phyloP scores from a whole-genome alignment of 2,329 filamentous ascomycete genomes.

The Xylariaceae sp. region DNA sequence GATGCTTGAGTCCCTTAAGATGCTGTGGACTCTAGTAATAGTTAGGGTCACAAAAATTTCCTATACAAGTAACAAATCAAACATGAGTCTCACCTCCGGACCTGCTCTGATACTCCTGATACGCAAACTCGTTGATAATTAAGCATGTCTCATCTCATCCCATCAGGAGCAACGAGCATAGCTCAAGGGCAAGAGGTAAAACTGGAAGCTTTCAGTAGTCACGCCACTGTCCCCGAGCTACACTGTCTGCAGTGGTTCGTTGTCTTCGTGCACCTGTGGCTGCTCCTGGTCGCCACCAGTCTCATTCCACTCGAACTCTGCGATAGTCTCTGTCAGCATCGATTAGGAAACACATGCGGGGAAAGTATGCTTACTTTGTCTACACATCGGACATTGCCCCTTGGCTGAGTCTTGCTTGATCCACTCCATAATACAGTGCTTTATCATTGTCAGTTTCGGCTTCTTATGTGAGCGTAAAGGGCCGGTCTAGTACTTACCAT shows the following conservation, averaged over 20 bases:
- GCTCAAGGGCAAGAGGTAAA: neutral
- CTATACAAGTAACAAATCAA: neutral
- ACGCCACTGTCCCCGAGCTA: neutral
- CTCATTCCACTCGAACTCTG: slow-evolving; percentile 45
- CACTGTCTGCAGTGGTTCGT: slow-evolving; percentile 19
- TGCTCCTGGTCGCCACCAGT: slow-evolving; percentile 29
- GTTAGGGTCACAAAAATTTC: neutral
- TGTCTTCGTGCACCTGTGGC: slow-evolving; percentile 27
- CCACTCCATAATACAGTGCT: slow-evolving; percentile 98
- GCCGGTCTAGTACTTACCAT: slow-evolving; percentile 76
- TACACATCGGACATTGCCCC: slow-evolving; percentile 96
- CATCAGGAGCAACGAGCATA: neutral
- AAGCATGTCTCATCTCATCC: too few relatives aligned
- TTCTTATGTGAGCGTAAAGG: neutral
- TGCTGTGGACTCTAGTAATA: neutral
- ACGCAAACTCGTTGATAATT: neutral
- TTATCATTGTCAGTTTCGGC: slow-evolving; percentile 30
- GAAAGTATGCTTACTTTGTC: slow-evolving; percentile 71
- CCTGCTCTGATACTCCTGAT: neutral
- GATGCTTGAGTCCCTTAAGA: neutral
- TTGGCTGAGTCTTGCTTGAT: slow-evolving; percentile 93
- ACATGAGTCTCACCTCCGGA: slow-evolving; percentile 1
- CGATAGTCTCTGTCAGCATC: slow-evolving; percentile 9
- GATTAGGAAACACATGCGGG: neutral
- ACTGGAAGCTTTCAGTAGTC: neutral